phyloP scores from a whole-genome alignment of 805 yeast genomes.

The Wickerhamiella kurtzmanii region DNA sequence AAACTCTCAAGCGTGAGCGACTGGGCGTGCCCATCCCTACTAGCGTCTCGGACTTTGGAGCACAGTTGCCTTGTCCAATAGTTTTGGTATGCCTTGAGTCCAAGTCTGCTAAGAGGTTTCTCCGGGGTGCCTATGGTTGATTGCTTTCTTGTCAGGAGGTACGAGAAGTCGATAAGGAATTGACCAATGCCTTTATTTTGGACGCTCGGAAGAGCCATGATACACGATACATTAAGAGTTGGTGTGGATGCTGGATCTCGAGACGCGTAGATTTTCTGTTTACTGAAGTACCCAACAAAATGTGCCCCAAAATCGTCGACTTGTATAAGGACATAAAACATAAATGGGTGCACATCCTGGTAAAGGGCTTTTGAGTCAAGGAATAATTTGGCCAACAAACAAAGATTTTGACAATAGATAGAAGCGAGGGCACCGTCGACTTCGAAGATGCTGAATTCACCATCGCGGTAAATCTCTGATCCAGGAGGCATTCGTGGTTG shows the following conservation, averaged over 20 bases:
- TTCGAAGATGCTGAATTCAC: constrained; percentile 64
- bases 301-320: constrained; percentile 44
- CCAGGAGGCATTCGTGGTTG: constrained; percentile 69
- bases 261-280: constrained; percentile 39
- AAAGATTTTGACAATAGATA: constrained; percentile 75
- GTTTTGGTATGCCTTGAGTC: constrained; percentile 69
- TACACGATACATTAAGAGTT: constrained; percentile 78
- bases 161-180: constrained; percentile 78
- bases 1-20: constrained; percentile 41
- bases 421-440: constrained; percentile 80
- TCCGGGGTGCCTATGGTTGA: constrained; percentile 85
- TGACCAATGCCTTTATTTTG: constrained; percentile 86
- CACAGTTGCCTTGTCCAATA: constrained; percentile 71
- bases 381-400: constrained; percentile 78
- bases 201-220: constrained; percentile 73
- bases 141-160: constrained; percentile 61
- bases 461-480: constrained; percentile 73
- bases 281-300: constrained; percentile 89
- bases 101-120: constrained; percentile 80
- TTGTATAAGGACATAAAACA: constrained; percentile 75
- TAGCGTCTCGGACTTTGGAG: constrained; percentile 27
- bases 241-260: constrained; percentile 6
- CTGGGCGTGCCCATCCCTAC: constrained; percentile 7
- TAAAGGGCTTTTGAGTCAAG: constrained; percentile 83
- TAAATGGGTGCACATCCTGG: constrained; percentile 90